Conservation (phyloP, 192 early-diverging fungal species). For the Coemansia sp. region DNA sequence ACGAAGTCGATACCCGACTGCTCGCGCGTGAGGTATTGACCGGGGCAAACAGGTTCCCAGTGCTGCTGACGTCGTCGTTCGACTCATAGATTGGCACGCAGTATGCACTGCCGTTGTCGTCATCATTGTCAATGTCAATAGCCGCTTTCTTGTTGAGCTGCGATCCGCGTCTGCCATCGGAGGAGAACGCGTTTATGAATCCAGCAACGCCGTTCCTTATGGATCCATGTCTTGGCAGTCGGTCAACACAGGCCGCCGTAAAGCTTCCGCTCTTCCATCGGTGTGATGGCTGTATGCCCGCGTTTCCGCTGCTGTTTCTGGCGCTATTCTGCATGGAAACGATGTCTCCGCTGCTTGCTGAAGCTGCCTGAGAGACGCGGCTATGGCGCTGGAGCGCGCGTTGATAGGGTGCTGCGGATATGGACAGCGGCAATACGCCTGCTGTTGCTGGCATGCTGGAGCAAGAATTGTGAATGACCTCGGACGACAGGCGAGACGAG, state of each 20-base stretch:
- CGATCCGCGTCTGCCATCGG: not conserved
- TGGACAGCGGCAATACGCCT: constrained; percentile 26
- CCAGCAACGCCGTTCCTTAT: not conserved
- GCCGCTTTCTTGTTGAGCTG: not conserved
- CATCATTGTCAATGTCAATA: not conserved
- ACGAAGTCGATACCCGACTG: not conserved
- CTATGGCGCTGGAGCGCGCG: constrained; percentile 10
- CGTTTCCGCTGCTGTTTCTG: not conserved
- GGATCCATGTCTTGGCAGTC: not conserved
- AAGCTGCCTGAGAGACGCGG: not conserved
- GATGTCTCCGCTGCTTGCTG: constrained; percentile 5
- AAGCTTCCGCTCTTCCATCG: constrained; percentile 1
- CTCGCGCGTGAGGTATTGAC: constrained; percentile 28
- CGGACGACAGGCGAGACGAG: constrained; percentile 23
- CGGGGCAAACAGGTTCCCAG: constrained; percentile 30
- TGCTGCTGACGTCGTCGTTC: constrained; percentile 8
- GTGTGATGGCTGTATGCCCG: not conserved
- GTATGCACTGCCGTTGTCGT: too few relatives aligned
- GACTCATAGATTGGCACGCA: not conserved
- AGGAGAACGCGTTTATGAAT: not conserved
- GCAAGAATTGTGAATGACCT: not conserved
- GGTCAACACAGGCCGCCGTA: constrained; percentile 1
- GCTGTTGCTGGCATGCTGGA: not conserved
- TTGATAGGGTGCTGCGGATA: constrained; percentile 12
- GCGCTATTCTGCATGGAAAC: not conserved